Evolutionary conservation across 2,329 filamentous ascomycete species (phyloP).

Genomic region (Pyrenochaeta sp.): DNA sequence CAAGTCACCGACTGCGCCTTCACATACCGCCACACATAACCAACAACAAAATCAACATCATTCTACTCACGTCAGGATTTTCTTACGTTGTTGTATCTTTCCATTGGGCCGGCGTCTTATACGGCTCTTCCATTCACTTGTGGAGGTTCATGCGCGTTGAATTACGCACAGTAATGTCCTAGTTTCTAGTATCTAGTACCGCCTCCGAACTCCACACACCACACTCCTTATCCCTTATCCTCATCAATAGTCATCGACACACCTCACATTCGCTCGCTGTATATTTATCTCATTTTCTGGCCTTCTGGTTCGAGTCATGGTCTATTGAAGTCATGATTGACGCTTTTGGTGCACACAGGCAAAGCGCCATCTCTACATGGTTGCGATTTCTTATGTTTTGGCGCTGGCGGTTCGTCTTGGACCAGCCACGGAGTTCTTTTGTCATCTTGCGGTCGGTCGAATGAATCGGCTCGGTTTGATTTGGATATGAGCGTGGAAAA

Average conservation of each 20-base stretch:
- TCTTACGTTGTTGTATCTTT: slow-evolving; percentile 12
- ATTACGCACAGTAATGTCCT: slow-evolving; percentile 43
- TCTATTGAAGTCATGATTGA: slow-evolving; percentile 24
- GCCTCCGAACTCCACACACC: slow-evolving; percentile 26
- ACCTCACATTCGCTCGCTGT: slow-evolving; percentile 19
- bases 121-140: slow-evolving; percentile 17
- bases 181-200: slow-evolving; percentile 42
- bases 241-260: background rate
- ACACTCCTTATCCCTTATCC: slow-evolving; percentile 16
- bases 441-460: background rate
- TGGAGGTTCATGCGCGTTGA: slow-evolving; percentile 36
- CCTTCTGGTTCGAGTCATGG: slow-evolving; percentile 5
- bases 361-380: slow-evolving; percentile 3
- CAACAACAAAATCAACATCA: slow-evolving; percentile 5
- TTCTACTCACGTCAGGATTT: slow-evolving; percentile 13
- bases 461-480: background rate
- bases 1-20: background rate
- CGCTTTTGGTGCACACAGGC: slow-evolving; percentile 7
- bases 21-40: background rate
- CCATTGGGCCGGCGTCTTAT: slow-evolving; percentile 4
- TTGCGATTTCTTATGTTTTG: slow-evolving; percentile 4
- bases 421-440: slow-evolving; percentile 1
- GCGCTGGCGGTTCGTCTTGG: background rate
- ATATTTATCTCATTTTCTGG: slow-evolving; percentile 18
- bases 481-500: slow-evolving; percentile 6